Conservation (phyloP, 148 eudicot species). For the Chenopodium album region DNA sequence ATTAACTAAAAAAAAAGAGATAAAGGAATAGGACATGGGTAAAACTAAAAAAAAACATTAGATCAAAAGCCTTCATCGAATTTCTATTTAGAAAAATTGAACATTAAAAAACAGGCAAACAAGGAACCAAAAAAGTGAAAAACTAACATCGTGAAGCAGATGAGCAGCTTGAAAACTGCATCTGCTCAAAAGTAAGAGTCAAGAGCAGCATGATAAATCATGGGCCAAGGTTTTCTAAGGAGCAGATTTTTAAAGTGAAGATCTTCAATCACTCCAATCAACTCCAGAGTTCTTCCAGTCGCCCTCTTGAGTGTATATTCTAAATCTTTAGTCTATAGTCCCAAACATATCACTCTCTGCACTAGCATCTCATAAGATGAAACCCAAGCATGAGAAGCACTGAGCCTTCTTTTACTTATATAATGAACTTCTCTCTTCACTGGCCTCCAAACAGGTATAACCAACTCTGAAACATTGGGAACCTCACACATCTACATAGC, state of each 20-base stretch:
- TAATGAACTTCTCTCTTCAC: not conserved
- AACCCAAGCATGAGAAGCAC: not conserved
- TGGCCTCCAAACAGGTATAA: not conserved
- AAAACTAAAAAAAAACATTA: too few species aligned
- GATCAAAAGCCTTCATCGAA: too few species aligned
- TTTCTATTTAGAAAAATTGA: not conserved
- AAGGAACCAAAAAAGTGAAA: not conserved
- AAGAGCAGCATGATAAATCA: not conserved
- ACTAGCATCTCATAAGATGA: not conserved
- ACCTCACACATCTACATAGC: not conserved
- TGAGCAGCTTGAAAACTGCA: not conserved
- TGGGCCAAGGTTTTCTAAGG: not conserved
- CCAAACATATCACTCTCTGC: too few species aligned
- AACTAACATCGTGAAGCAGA: not conserved
- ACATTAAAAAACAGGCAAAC: not conserved
- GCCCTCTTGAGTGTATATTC: too few species aligned
- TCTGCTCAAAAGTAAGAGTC: not conserved
- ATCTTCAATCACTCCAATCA: too few species aligned
- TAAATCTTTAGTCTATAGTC: too few species aligned
- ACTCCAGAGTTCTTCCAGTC: too few species aligned
- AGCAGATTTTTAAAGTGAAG: too few species aligned
- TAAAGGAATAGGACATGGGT: too few species aligned
- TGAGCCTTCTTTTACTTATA: not conserved
- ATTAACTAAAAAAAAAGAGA: too few species aligned
- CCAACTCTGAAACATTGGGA: not conserved